Evolutionary conservation across 441 rosid genomes (phyloP).

Genomic region (Flueggea neowawraea): DNA sequence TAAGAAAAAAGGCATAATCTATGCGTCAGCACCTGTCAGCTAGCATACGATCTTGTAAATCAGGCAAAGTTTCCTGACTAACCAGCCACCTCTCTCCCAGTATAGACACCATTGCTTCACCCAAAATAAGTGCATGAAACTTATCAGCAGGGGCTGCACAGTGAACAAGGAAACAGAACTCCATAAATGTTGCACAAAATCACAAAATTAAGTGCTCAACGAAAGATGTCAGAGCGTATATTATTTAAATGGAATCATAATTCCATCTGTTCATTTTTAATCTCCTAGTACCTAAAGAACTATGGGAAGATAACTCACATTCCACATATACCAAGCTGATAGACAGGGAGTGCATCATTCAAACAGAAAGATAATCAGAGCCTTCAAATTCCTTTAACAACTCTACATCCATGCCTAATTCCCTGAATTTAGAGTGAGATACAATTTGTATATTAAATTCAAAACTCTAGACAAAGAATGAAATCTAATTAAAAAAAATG

Average conservation of each 20-base stretch:
- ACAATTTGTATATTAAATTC: too few relatives aligned
- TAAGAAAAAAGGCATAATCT: not conserved
- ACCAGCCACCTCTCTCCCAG: conserved; percentile 75
- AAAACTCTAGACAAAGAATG: too few relatives aligned
- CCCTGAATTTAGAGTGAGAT: not conserved
- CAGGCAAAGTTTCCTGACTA: conserved; percentile 46
- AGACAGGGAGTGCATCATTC: conserved; percentile 4
- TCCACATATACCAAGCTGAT: conserved; percentile 1
- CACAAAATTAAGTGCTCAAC: not conserved
- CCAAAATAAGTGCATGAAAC: conserved; percentile 78
- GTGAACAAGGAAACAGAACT: conserved; percentile 9
- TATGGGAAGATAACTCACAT: conserved; percentile 7
- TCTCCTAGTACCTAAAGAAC: not conserved
- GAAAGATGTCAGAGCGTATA: not conserved
- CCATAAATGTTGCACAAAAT: not conserved
- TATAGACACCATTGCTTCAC: conserved; percentile 62
- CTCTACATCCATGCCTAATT: conserved; percentile 1
- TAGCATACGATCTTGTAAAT: conserved; percentile 50
- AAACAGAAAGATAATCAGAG: conserved; percentile 1
- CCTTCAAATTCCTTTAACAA: conserved; percentile 12
- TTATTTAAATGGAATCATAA: not conserved
- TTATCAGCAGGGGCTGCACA: conserved; percentile 75
- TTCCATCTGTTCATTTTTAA: not conserved
- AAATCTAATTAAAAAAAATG: too few relatives aligned
- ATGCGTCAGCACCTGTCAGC: conserved; percentile 51